Conservation (phyloP, 2,329 filamentous ascomycete species). For the Colletotrichum echinochloae region DNA sequence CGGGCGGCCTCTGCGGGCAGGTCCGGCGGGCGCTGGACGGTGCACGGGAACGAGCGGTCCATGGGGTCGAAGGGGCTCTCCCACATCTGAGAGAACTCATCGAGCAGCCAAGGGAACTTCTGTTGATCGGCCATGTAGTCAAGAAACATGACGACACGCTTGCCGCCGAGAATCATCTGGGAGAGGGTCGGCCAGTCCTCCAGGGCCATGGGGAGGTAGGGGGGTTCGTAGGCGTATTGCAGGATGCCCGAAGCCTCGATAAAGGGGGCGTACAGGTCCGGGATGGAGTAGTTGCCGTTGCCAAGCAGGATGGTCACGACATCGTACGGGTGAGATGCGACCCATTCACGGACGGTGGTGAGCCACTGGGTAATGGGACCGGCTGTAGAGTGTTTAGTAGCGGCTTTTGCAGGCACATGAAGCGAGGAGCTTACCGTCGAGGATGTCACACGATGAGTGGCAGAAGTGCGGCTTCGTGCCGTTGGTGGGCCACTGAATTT, state of each 20-base stretch:
- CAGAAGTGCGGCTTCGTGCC: constrained; percentile 76
- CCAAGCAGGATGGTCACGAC: constrained; percentile 88
- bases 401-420: no score
- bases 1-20: constrained; percentile 65
- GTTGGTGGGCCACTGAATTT: constrained; percentile 69
- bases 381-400: constrained; percentile 51
- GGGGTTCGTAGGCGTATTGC: constrained; percentile 79
- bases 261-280: constrained; percentile 73
- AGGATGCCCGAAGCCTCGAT: constrained; percentile 79
- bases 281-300: constrained; percentile 80
- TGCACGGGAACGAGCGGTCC: constrained; percentile 78
- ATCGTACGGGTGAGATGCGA: constrained; percentile 82
- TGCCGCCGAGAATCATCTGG: constrained; percentile 77
- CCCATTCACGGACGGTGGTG: constrained; percentile 76
- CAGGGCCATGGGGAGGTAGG: constrained; percentile 75
- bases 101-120: constrained; percentile 83
- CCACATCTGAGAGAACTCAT: constrained; percentile 91
- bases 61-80: constrained; percentile 87
- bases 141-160: constrained; percentile 83
- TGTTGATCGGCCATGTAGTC: constrained; percentile 87
- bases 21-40: constrained; percentile 78
- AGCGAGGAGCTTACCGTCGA: constrained; percentile 62
- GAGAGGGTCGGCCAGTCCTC: constrained; percentile 87
- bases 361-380: constrained; percentile 84
- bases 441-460: constrained; percentile 84